Evolutionary conservation across 441 rosid genomes (phyloP).

Genomic region (Populus hybrid): DNA sequence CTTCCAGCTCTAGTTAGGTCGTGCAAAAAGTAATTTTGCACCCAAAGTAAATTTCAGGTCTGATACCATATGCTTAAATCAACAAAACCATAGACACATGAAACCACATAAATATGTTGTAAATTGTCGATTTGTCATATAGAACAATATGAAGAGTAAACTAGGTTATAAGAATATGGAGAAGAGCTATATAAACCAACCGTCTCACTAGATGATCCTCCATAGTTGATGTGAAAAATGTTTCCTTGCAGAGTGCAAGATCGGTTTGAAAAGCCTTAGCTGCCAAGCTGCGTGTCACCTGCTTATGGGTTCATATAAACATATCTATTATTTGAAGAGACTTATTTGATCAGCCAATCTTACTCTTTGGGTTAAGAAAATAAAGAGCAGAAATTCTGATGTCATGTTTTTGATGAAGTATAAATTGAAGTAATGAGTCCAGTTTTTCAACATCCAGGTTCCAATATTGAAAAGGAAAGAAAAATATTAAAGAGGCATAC

Average conservation of each 20-base stretch:
- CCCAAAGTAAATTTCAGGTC: background rate
- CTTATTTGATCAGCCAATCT: background rate
- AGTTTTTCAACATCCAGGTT: background rate
- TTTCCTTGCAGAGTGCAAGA: slow-evolving; percentile 76
- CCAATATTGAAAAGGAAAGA: slow-evolving; percentile 1
- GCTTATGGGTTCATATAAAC: slow-evolving; percentile 17
- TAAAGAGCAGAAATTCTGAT: background rate
- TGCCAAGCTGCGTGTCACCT: slow-evolving; percentile 90
- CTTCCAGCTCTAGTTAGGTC: background rate
- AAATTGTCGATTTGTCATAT: background rate
- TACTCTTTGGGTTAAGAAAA: background rate
- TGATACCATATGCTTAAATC: background rate
- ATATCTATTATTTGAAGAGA: background rate
- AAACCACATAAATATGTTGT: background rate
- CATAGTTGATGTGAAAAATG: slow-evolving; percentile 77
- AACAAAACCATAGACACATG: background rate
- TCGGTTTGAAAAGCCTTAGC: slow-evolving; percentile 85
- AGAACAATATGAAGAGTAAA: slow-evolving; percentile 5
- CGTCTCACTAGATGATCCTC: slow-evolving; percentile 65
- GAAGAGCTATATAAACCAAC: slow-evolving; percentile 33
- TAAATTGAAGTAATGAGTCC: background rate
- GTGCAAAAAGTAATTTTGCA: background rate
- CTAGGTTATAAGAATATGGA: background rate
- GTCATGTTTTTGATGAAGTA: background rate
- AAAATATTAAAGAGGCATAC: background rate